Percentiles rank a stretch among this genome's conserved stretches.
Conservation (phyloP, 345 rosid species). For the Brassica rapa region DNA sequence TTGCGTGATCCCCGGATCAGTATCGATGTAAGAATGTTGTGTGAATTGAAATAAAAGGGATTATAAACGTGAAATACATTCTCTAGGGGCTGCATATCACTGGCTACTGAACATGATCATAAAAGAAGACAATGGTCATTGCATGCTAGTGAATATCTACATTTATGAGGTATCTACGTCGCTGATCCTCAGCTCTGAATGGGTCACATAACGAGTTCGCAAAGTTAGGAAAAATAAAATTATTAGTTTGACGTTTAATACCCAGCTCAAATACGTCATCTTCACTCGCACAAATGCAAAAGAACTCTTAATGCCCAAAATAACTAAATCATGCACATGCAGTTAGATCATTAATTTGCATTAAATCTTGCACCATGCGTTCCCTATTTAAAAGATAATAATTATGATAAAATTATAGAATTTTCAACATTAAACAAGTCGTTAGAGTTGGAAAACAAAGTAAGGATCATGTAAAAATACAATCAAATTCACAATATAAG, state of each 20-base stretch:
- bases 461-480: background rate
- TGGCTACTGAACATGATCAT: background rate
- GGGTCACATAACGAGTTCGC: background rate
- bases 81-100: background rate
- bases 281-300: slow-evolving; percentile 9
- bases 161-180: background rate
- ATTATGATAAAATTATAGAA: background rate
- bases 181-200: background rate
- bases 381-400: background rate
- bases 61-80: background rate
- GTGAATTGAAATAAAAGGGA: background rate
- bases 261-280: background rate
- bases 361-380: slow-evolving; percentile 5
- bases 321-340: slow-evolving; percentile 15
- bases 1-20: background rate
- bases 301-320: background rate
- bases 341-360: background rate
- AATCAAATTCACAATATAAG: background rate
- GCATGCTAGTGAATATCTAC: background rate
- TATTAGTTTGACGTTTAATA: background rate
- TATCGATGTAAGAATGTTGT: background rate
- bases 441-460: background rate
- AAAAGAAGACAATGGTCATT: background rate
- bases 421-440: background rate
- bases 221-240: background rate